These are phyloP conservation scores for Gossypium raimondii DNA, from an alignment of 345 rosid genomes.

Conservation along the genomic window DNA sequence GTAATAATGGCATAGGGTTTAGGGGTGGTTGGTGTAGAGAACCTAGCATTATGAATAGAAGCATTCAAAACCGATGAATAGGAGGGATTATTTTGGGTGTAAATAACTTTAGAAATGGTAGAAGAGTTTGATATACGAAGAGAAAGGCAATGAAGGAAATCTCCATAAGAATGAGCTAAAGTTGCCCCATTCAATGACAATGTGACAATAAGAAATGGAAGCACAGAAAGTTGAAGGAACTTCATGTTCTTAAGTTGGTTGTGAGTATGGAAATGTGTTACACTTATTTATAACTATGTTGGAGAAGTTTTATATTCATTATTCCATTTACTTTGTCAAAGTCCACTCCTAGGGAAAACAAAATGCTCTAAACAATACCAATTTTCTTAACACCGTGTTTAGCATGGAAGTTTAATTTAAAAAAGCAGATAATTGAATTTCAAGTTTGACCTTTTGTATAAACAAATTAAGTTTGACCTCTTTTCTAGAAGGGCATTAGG, in stretches of 20 bases:
- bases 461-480: no score
- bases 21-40: not conserved
- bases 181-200: not conserved
- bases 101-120: not conserved
- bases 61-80: not conserved
- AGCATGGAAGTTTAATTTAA: no score
- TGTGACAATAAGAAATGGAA: not conserved
- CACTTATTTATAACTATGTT: not conserved
- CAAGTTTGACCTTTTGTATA: no score
- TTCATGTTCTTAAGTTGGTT: not conserved
- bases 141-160: not conserved
- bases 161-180: not conserved
- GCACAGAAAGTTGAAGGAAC: no score
- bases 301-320: no score
- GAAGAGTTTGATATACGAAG: not conserved
- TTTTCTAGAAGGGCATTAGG: no score
- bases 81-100: not conserved
- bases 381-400: no score
- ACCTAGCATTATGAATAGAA: not conserved
- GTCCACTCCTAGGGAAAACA: no score
- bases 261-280: not conserved
- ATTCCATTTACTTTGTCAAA: no score
- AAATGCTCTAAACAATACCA: no score
- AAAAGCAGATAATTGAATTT: no score
- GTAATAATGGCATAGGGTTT: not conserved